A percentile compares a stretch with the other conserved stretches of the same genome.
These are phyloP conservation scores for Neophaeococcomyces aloes DNA, from an alignment of 2,329 filamentous ascomycete genomes.

Conservation along the genomic window DNA sequence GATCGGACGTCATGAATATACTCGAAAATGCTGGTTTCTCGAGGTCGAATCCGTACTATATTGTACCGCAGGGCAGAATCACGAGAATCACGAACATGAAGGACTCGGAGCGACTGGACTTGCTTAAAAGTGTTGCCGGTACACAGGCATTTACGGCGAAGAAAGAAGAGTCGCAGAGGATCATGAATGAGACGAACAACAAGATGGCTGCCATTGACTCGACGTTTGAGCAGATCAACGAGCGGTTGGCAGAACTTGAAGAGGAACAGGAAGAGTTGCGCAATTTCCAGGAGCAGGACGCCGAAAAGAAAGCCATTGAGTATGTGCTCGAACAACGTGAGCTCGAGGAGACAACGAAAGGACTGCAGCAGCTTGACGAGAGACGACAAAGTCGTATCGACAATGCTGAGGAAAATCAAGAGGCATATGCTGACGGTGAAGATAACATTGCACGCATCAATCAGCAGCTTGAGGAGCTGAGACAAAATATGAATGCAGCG, in stretches of 20 bases:
- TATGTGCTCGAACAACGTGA: slow-evolving; percentile 91
- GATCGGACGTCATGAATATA: slow-evolving; percentile 86
- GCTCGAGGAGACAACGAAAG: slow-evolving; percentile 65
- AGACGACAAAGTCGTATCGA: slow-evolving; percentile 72
- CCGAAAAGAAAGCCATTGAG: slow-evolving; percentile 80
- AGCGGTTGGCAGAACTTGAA: slow-evolving; percentile 77
- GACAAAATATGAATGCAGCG: slow-evolving; percentile 73
- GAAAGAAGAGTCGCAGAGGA: slow-evolving; percentile 82
- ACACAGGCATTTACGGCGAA: slow-evolving; percentile 95
- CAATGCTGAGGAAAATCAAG: slow-evolving; percentile 68
- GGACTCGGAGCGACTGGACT: slow-evolving; percentile 75
- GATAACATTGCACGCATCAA: slow-evolving; percentile 68
- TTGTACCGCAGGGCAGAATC: slow-evolving; percentile 93
- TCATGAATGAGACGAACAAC: slow-evolving; percentile 93
- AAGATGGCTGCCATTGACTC: slow-evolving; percentile 93
- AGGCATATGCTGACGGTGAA: slow-evolving; percentile 67
- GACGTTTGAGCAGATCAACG: slow-evolving; percentile 80
- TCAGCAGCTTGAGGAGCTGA: slow-evolving; percentile 65
- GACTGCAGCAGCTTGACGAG: slow-evolving; percentile 73
- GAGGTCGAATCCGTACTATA: slow-evolving; percentile 96
- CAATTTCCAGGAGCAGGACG: slow-evolving; percentile 88
- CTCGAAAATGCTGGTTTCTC: slow-evolving; percentile 95
- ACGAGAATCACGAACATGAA: slow-evolving; percentile 98
- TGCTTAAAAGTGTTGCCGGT: slow-evolving; percentile 95
- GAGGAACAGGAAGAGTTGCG: slow-evolving; percentile 95